Conservation (phyloP, 257 asterid genomes). For the Penstemon eatonii region DNA sequence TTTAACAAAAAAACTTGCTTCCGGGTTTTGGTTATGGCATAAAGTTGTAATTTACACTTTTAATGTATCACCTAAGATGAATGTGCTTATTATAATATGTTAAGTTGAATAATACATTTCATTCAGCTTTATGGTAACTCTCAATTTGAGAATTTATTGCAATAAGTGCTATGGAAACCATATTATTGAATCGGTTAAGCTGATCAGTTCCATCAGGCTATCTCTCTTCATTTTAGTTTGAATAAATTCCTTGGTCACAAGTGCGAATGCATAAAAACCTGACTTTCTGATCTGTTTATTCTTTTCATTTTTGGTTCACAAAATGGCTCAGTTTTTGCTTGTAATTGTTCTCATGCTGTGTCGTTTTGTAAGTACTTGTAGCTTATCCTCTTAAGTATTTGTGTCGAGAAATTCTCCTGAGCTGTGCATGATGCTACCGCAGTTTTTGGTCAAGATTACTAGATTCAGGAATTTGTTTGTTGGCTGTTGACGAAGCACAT, state of each 20-base stretch:
- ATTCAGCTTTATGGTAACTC: neutral
- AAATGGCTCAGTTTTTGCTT: conserved; percentile 1
- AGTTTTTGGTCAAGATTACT: conserved; percentile 90
- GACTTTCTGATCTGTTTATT: neutral
- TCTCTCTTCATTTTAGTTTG: neutral
- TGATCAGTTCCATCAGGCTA: neutral
- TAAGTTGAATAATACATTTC: neutral
- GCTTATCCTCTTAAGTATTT: neutral
- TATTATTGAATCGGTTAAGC: neutral
- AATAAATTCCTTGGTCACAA: neutral
- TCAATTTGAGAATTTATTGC: conserved; percentile 9
- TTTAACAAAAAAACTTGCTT: neutral
- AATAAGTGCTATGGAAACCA: neutral
- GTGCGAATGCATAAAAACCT: neutral
- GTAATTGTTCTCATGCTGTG: neutral
- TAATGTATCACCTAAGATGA: conserved; percentile 7
- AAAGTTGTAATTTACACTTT: neutral
- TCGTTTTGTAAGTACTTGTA: conserved; percentile 5
- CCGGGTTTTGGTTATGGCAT: conserved; percentile 21
- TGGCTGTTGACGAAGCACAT: conserved; percentile 99
- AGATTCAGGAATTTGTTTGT: conserved; percentile 68
- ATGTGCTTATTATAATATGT: conserved; percentile 15
- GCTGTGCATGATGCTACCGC: conserved; percentile 34
- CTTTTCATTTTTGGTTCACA: neutral
- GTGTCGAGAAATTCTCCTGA: conserved; percentile 23